Conservation (phyloP, 495 filamentous ascomycete species). For the Friedmanniomyces endolithicus region DNA sequence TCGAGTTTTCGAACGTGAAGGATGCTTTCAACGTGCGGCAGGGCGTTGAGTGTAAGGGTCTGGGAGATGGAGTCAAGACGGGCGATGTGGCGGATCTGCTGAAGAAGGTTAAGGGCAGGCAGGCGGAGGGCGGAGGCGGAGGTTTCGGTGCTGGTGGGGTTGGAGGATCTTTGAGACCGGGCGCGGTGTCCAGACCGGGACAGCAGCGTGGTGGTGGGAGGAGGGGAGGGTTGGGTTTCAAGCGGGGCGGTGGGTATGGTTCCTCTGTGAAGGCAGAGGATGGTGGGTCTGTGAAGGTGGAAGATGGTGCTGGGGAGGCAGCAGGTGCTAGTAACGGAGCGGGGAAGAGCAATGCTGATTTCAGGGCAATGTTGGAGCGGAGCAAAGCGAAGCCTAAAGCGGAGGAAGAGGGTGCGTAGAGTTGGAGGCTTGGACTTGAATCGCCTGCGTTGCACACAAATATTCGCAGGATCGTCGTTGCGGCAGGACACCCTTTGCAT, state of each 20-base stretch:
- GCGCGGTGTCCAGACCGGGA: constrained; percentile 34
- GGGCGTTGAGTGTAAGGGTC: constrained; percentile 58
- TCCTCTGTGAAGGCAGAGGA: neutral
- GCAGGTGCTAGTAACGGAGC: constrained; percentile 14
- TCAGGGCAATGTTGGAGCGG: constrained; percentile 59
- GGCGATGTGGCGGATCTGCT: constrained; percentile 61
- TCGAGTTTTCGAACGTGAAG: constrained; percentile 62
- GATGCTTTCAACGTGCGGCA: constrained; percentile 64
- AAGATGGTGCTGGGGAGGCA: neutral
- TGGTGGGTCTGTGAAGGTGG: neutral
- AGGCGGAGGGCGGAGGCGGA: constrained; percentile 23
- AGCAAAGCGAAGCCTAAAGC: neutral
- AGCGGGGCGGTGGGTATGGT: constrained; percentile 18
- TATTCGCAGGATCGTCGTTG: too few species aligned
- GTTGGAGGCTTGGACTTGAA: too few species aligned
- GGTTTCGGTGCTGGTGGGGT: constrained; percentile 1
- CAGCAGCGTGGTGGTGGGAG: constrained; percentile 34
- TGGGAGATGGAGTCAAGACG: constrained; percentile 50
- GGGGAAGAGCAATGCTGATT: constrained; percentile 75
- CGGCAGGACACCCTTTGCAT: too few species aligned
- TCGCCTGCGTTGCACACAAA: too few species aligned
- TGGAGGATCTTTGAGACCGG: neutral
- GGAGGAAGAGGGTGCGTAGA: neutral
- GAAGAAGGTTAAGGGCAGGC: constrained; percentile 38
- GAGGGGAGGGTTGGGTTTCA: constrained; percentile 28